Evolutionary conservation across 257 asterid genomes (phyloP), one percentile per base, ranked within the genome.

Genomic region (Striga asiatica): DNA sequence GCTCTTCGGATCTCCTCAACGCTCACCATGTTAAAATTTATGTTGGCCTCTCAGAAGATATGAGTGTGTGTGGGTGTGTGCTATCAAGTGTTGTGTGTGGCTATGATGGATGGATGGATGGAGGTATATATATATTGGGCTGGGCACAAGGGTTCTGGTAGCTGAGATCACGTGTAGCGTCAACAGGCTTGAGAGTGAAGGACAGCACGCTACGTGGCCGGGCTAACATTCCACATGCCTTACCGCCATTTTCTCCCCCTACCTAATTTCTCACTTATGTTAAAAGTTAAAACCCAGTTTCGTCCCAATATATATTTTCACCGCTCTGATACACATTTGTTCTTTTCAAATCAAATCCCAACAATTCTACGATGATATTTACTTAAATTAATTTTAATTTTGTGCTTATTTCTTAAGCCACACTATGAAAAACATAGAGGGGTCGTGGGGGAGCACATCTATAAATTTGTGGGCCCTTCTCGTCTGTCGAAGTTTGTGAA

Each of bases 1-100:
- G 89, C 72, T 21, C 82, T 62, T 5, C 81, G 78, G 35, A 80
- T 54, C 5, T 82, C 95, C 71, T 82, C 93, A 0, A 85, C 87
- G 8, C 74, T 78, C 49, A 71, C 83, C 95, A 82, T 85, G 34
- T 32, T 67, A 19, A 27, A 13, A 4, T 28, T 17, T 28, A 82
- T 85, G 34, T 32, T 67, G 19, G 31, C 17, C 6, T 28, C 20
- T 28, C 24, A 6, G 37, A 53, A 22, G 20, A 39, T 54, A 14
- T 31, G 56, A 6, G 38, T 2, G 20, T 38, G 17, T 11, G 8
- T 13, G 9, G 42, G 25, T 14, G 54, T 55, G 35, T 29, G 35
- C 3, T 38, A 38, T 12, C 14, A 10, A 38, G n/a, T n/a, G n/a
- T n/a, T 14, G 13, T 25, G 5, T 27, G 24, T 20, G 25, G 23